Evolutionary conservation across 352 stramenopile species (phyloP).

Genomic region (Globisporangium paroecandrum): DNA sequence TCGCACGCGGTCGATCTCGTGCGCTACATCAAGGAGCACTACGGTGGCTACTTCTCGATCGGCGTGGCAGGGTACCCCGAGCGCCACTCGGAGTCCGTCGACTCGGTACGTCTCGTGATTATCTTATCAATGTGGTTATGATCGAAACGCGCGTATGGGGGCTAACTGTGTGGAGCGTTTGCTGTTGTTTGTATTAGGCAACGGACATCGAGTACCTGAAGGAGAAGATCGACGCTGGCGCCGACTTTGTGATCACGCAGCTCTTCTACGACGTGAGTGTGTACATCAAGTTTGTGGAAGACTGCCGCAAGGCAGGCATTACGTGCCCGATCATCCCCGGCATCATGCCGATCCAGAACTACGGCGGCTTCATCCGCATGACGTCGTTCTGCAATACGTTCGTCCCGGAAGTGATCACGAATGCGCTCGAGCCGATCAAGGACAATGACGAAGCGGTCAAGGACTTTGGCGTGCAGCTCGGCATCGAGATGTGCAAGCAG

Average conservation of each 20-base stretch:
- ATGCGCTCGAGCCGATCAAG: constrained; percentile 90
- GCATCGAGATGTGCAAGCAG: constrained; percentile 92
- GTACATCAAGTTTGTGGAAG: constrained; percentile 93
- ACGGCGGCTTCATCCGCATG: constrained; percentile 97
- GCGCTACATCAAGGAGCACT: constrained; percentile 93
- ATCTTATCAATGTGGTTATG: background rate
- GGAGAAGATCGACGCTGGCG: constrained; percentile 96
- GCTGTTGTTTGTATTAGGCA: constrained; percentile 28
- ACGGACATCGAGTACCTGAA: constrained; percentile 98
- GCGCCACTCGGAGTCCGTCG: constrained; percentile 91
- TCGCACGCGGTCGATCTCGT: constrained; percentile 96
- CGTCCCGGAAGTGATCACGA: constrained; percentile 85
- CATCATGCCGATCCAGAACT: constrained; percentile 99
- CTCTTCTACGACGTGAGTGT: constrained; percentile 98
- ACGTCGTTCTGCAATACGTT: constrained; percentile 95
- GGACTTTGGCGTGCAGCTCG: constrained; percentile 94
- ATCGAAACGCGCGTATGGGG: background rate
- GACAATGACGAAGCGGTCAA: constrained; percentile 96
- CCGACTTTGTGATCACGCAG: constrained; percentile 99
- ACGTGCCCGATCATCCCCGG: constrained; percentile 95
- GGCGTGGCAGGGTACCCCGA: constrained; percentile 98
- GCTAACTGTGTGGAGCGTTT: background rate
- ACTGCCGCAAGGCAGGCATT: constrained; percentile 90
- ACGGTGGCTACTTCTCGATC: constrained; percentile 96
- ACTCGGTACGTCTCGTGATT: constrained; percentile 16